These are phyloP conservation scores for Mortierella sp. DNA, from an alignment of 371 early-diverging fungal species.

Conservation along the genomic window DNA sequence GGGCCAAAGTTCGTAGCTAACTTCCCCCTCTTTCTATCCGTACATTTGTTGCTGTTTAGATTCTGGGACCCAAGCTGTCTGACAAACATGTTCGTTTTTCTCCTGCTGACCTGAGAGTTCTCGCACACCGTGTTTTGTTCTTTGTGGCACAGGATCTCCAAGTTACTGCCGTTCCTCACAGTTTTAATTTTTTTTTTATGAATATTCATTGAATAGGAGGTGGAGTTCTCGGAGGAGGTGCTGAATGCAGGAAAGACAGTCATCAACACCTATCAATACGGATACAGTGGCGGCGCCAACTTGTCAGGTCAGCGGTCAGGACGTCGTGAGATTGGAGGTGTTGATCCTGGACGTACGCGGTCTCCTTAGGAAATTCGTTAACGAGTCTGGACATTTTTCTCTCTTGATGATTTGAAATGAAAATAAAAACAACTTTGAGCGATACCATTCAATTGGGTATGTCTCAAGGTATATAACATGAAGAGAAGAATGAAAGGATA, in stretches of 20 bases:
- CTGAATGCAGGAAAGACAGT: slow-evolving; percentile 71
- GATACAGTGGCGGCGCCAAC: slow-evolving; percentile 71
- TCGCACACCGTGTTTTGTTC: no score
- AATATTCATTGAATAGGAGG: slow-evolving; percentile 52
- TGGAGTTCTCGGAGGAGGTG: slow-evolving; percentile 76
- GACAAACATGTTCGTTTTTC: slow-evolving; percentile 69
- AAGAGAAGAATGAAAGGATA: no score
- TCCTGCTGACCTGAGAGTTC: no score
- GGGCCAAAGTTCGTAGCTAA: neutral
- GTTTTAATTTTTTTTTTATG: neutral
- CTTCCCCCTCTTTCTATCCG: neutral
- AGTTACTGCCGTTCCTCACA: neutral
- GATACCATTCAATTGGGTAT: no score
- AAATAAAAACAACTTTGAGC: no score
- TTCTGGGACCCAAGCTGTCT: slow-evolving; percentile 83
- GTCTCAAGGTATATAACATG: no score
- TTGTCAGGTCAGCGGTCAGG: slow-evolving; percentile 68
- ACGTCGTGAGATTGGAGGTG: slow-evolving; percentile 66
- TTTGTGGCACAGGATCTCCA: slow-evolving; percentile 54
- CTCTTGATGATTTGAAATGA: neutral
- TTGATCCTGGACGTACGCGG: slow-evolving; percentile 51
- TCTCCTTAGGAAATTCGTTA: slow-evolving; percentile 62
- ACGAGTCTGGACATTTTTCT: neutral
- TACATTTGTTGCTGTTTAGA: slow-evolving; percentile 36
- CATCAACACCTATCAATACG: slow-evolving; percentile 69